These are phyloP conservation scores for Psilocybe mexicana DNA, from an alignment of 1,284 basidiomycete genomes.

Conservation along the genomic window DNA sequence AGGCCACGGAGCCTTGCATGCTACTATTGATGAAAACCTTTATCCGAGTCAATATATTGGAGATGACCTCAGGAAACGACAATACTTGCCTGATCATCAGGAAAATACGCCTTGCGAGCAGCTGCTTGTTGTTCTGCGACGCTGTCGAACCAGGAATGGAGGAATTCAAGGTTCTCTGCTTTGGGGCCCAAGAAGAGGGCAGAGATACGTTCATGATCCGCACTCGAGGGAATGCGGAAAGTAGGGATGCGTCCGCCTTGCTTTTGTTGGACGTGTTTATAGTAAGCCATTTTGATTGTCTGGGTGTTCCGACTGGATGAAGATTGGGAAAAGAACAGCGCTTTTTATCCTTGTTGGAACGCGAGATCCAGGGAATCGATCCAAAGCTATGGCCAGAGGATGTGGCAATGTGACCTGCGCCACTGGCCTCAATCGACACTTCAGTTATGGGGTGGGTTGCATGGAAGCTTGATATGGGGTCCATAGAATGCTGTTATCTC, in stretches of 20 bases:
- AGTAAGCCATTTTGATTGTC: too few species aligned
- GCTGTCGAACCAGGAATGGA: conserved; percentile 1
- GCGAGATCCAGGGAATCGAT: too few species aligned
- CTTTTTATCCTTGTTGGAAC: too few species aligned
- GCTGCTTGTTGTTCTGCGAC: conserved; percentile 3
- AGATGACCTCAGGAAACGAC: neutral
- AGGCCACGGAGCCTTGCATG: conserved; percentile 4
- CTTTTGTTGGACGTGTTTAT: too few species aligned
- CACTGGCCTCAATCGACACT: neutral
- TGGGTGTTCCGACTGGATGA: too few species aligned
- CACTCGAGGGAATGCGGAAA: conserved; percentile 2
- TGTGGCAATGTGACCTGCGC: neutral
- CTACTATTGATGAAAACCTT: neutral
- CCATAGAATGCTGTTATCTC: neutral
- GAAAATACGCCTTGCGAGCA: conserved; percentile 9
- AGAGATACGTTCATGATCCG: conserved; percentile 8
- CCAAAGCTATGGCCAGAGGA: neutral
- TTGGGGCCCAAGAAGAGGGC: conserved; percentile 15
- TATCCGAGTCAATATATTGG: neutral
- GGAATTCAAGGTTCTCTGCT: conserved; percentile 12
- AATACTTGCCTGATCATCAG: conserved; percentile 5
- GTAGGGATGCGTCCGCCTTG: neutral
- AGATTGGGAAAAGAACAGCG: too few species aligned
- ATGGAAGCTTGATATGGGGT: neutral
- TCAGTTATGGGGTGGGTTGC: neutral